Base-by-base conservation (phyloP, 2,329 filamentous ascomycete species). In the Fusarium beomiforme region DNA sequence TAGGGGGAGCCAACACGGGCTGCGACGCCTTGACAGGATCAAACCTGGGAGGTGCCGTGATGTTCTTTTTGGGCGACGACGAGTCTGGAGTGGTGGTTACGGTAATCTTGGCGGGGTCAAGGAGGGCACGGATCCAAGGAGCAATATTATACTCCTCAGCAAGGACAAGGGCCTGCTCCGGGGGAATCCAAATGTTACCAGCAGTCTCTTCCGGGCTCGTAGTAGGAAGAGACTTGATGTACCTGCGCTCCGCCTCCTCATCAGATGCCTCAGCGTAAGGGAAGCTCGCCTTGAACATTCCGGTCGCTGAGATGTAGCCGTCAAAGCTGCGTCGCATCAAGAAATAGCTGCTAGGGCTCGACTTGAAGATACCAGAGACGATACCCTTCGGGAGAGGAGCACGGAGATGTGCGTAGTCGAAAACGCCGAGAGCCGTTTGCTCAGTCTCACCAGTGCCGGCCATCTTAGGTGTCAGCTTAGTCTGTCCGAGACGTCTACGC, bases 321-420 rank as follows among this genome's bases (percentile, higher is more conserved):
- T 97, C 93, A 78, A 89, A 89, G 82, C 93, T 95, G 75, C 93
- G 91, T 82, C 93, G 91, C 93, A 99, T 99, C 75, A 99, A 85
- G 81, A 98, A 99, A 83, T 99, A 99, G 74, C 93, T 96, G 80
- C 94, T 94, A 8, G 96, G 95, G 79, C 91, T 91, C 65, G 91
- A 91, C 77, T 93, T 92, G 85, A 98, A 98, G 77, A 99, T 97
- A 78, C 96, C 96, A 9, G 95, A 97, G 31, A 91, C 89, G 74
- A 98, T 91, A 71, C 96, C 94, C 82, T 95, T 96, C 53, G 96
- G 96, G 49, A 99, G 85, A 17, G 96, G 95, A 67, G 95, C 95
- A 78, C 95, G 92, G 53, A 99, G 87, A 80, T 99, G 96, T 72
- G 95, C 95, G 81, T 99, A 99, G 82, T 98, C 96, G 80, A 99